A percentile compares a stretch with the other conserved stretches of the same genome.
These are phyloP conservation scores for Elsinoe perseae DNA, from an alignment of 2,329 filamentous ascomycete species.

Conservation along the genomic window DNA sequence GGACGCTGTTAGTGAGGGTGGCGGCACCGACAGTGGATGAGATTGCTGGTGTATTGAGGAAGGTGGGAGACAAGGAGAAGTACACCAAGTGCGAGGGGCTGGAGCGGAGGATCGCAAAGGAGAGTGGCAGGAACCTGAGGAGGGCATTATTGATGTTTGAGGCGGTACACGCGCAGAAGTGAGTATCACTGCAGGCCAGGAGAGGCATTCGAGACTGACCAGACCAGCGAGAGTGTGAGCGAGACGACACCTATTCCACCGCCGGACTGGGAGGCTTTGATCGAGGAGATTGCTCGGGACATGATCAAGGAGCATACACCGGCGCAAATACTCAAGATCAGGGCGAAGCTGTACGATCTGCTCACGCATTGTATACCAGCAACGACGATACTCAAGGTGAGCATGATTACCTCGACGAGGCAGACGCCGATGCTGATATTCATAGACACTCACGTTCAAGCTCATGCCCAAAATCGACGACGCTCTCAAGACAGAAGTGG, in stretches of 20 bases:
- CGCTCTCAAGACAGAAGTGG: slow-evolving; percentile 79
- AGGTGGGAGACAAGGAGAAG: slow-evolving; percentile 68
- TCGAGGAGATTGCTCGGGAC: slow-evolving; percentile 81
- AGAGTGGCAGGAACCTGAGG: slow-evolving; percentile 84
- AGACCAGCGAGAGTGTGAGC: slow-evolving; percentile 71
- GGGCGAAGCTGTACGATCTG: slow-evolving; percentile 92
- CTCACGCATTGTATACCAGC: slow-evolving; percentile 95
- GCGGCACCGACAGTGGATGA: slow-evolving; percentile 79
- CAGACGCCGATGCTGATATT: slow-evolving; percentile 5
- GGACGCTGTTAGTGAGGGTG: slow-evolving; percentile 85
- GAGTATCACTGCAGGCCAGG: slow-evolving; percentile 31
- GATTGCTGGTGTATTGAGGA: slow-evolving; percentile 67
- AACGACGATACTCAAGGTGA: slow-evolving; percentile 78
- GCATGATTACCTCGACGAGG: neutral
- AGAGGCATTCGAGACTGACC: slow-evolving; percentile 27
- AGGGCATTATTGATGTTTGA: slow-evolving; percentile 94
- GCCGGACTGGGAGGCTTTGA: slow-evolving; percentile 92
- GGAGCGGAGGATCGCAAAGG: slow-evolving; percentile 76
- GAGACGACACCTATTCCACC: slow-evolving; percentile 85
- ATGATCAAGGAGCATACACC: slow-evolving; percentile 93
- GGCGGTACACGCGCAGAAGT: slow-evolving; percentile 96
- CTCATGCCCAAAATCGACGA: slow-evolving; percentile 82
- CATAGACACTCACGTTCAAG: slow-evolving; percentile 78
- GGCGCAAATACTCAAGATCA: slow-evolving; percentile 74
- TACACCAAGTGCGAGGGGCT: slow-evolving; percentile 70